Base-by-base conservation (phyloP, 192 early-diverging fungal genomes). In the Gamsiella multidivaricata region DNA sequence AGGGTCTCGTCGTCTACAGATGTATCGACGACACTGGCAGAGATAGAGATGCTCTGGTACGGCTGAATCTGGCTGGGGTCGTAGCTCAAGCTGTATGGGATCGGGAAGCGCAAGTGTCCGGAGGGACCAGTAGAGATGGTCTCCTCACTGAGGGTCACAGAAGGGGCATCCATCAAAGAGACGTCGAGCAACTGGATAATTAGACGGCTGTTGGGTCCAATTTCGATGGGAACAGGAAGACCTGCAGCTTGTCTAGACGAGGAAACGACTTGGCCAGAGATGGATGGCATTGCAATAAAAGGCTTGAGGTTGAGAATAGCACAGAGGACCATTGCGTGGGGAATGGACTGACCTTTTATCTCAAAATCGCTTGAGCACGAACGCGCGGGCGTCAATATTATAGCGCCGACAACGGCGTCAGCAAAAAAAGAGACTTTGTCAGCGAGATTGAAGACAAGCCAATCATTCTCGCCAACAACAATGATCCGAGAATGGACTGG, bases 141-240 rank as follows among this genome's bases (percentile, higher is more conserved):
- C 15, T 70, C 29, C 25, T 70, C 69, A 26, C 58, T 25, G 28
- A 70, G 12, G 17, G 51, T 70, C 20, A 62, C 59, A 3, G 69
- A 61, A 7, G 50, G 43, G 20, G 58, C 52, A 46, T 70, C 69
- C 69, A 70, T 61, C 15, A 61, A 28, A 9, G 69, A 70, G 2
- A 71, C 69, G 57, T 71, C 69, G 31, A 63, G 45, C 25, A 71
- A 34, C 32, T 70, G 58, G 49, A 70, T 33, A 1, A 46, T 37
- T 5, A 64, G 32, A 23, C 69, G 69, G 5, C 59, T 49, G n/a
- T 64, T 72, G 37, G 69, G 46, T 0, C 33, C 61, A 55, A 72
- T 42, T n/a, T n/a, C n/a, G n/a, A n/a, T n/a, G n/a, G n/a, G n/a
- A n/a, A n/a, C n/a, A n/a, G n/a, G n/a, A n/a, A n/a, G n/a, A n/a